Evolutionary conservation across 345 rosid species (phyloP).

Genomic region (Hibiscus tridactylites): DNA sequence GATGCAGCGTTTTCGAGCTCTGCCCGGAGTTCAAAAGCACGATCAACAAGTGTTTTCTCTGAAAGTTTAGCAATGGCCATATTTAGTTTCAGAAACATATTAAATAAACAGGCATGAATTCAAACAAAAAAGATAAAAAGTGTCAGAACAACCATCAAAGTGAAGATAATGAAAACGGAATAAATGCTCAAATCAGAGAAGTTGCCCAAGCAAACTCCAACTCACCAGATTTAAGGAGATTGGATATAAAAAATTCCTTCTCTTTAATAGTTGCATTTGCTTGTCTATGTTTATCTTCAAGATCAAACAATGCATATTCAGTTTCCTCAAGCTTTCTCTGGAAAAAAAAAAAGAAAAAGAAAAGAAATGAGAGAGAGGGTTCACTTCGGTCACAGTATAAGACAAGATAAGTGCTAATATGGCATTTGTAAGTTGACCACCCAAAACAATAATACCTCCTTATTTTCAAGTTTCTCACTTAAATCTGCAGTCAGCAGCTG

Average conservation of each 20-base stretch:
- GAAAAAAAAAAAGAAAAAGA: background rate
- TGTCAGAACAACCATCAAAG: background rate
- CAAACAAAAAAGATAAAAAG: background rate
- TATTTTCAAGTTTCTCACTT: slow-evolving; percentile 74
- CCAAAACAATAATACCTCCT: slow-evolving; percentile 49
- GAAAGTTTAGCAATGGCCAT: slow-evolving; percentile 16
- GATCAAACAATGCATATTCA: slow-evolving; percentile 67
- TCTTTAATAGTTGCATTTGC: slow-evolving; percentile 90
- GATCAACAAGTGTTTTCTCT: slow-evolving; percentile 83
- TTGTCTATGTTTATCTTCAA: slow-evolving; percentile 87
- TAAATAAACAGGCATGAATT: background rate
- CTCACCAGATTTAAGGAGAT: slow-evolving; percentile 86
- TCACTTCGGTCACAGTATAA: slow-evolving; percentile 11
- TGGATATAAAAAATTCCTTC: slow-evolving; percentile 78
- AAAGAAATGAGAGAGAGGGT: slow-evolving; percentile 7
- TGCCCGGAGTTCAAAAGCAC: slow-evolving; percentile 70
- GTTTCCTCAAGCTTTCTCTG: slow-evolving; percentile 92
- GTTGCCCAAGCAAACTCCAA: background rate
- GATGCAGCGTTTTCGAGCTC: slow-evolving; percentile 86
- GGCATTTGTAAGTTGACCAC: background rate
- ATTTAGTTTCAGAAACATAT: background rate
- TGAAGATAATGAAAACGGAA: background rate
- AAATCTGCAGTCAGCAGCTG: slow-evolving; percentile 54
- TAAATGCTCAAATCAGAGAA: background rate
- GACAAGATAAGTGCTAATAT: background rate